Conservation (phyloP, 352 stramenopile species). For the Phytophthora fragariaefolia region DNA sequence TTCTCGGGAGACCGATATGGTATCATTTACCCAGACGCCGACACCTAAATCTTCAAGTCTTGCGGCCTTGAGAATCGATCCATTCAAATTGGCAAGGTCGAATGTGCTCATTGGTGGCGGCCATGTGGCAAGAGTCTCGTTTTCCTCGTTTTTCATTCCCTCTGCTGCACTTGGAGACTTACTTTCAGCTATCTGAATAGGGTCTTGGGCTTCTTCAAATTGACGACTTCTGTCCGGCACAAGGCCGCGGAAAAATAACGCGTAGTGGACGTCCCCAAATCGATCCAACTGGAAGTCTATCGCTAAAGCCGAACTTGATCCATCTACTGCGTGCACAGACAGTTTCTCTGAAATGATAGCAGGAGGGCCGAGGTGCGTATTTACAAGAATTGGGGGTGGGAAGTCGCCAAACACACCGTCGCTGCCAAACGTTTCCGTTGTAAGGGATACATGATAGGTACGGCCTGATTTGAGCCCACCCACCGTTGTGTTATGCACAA, state of each 20-base stretch:
- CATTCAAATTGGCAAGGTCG: constrained; percentile 49
- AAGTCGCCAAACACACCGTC: constrained; percentile 78
- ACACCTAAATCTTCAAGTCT: constrained; percentile 57
- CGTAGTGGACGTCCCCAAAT: constrained; percentile 80
- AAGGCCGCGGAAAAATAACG: constrained; percentile 72
- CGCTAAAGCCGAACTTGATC: constrained; percentile 55
- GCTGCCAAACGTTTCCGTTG: constrained; percentile 68
- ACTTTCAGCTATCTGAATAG: background rate
- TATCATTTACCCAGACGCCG: constrained; percentile 80
- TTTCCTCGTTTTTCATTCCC: constrained; percentile 3
- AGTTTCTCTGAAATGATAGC: constrained; percentile 44
- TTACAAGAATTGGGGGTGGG: constrained; percentile 72
- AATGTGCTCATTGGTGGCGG: constrained; percentile 58
- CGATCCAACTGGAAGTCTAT: constrained; percentile 63
- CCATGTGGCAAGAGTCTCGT: constrained; percentile 41
- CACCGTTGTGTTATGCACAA: constrained; percentile 64
- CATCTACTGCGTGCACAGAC: constrained; percentile 39
- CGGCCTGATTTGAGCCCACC: constrained; percentile 43
- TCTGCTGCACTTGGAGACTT: background rate
- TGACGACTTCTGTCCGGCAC: constrained; percentile 43
- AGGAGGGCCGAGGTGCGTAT: constrained; percentile 58
- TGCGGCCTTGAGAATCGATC: constrained; percentile 59
- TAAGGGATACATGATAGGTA: constrained; percentile 82
- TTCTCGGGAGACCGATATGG: constrained; percentile 73
- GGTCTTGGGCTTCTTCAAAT: background rate